phyloP scores from a whole-genome alignment of 148 eudicot species.

The Arbutus unedo region DNA sequence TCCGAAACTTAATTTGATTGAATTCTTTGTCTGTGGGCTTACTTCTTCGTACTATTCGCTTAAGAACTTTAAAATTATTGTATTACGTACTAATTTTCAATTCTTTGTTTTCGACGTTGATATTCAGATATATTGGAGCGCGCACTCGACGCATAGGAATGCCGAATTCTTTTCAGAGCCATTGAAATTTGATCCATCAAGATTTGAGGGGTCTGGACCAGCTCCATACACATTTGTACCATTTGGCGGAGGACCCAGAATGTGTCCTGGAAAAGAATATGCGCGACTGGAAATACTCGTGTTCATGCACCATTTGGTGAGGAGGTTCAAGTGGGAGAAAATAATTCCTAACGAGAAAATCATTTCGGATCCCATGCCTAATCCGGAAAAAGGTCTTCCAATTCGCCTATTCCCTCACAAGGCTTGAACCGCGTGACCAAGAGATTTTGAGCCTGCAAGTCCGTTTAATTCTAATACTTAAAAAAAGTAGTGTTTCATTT shows the following conservation, averaged over 20 bases:
- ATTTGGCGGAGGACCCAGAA: not conserved
- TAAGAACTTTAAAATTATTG: not conserved
- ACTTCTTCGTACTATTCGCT: too few species aligned
- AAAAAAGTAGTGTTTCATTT: too few species aligned
- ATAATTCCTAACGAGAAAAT: constrained; percentile 30
- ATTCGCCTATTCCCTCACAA: constrained; percentile 26
- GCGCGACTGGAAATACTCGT: constrained; percentile 21
- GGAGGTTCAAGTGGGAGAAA: constrained; percentile 30
- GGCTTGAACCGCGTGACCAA: too few species aligned
- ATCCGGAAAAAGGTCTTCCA: constrained; percentile 32
- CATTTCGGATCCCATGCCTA: constrained; percentile 30
- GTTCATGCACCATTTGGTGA: constrained; percentile 33
- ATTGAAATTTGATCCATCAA: not conserved
- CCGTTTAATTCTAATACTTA: too few species aligned
- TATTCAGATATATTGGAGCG: not conserved
- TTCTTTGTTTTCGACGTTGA: not conserved
- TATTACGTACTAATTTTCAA: not conserved
- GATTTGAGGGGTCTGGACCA: not conserved
- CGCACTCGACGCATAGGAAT: not conserved
- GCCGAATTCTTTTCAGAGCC: not conserved
- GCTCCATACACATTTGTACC: not conserved
- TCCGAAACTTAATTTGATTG: too few species aligned
- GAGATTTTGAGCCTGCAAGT: too few species aligned
- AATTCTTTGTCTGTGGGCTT: too few species aligned
- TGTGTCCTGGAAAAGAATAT: constrained; percentile 1